phyloP scores from a whole-genome alignment of 371 early-diverging fungal genomes.

The Saksenaea vasiformis region DNA sequence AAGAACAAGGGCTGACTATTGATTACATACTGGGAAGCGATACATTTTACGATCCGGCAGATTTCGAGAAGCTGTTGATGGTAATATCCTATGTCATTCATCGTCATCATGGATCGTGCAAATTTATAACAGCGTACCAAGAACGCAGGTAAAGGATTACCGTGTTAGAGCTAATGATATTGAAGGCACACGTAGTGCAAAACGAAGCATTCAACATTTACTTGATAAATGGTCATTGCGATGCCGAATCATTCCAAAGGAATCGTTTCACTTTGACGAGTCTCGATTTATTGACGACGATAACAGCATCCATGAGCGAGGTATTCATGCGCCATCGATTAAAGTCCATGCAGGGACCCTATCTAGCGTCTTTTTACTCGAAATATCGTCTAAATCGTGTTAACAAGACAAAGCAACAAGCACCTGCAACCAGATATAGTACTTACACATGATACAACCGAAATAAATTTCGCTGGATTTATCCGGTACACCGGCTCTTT shows the following conservation, averaged over 20 bases:
- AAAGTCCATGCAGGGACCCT: conserved; percentile 30
- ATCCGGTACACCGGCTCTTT: too few species aligned
- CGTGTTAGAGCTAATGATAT: not conserved
- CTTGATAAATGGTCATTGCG: conserved; percentile 54
- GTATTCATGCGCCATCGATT: conserved; percentile 6
- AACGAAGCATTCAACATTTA: conserved; percentile 54
- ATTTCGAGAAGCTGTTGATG: conserved; percentile 56
- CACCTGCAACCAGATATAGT: too few species aligned
- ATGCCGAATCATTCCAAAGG: conserved; percentile 42
- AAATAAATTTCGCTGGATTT: too few species aligned
- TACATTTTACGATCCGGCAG: conserved; percentile 63
- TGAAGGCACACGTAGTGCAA: conserved; percentile 30
- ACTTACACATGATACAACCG: too few species aligned
- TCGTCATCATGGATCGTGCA: conserved; percentile 48
- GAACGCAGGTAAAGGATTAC: conserved; percentile 34
- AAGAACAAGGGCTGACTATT: conserved; percentile 23
- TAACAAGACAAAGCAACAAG: too few species aligned
- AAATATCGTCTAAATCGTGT: conserved; percentile 11
- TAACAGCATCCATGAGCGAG: conserved; percentile 11
- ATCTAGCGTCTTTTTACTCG: conserved; percentile 40
- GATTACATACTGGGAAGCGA: conserved; percentile 61
- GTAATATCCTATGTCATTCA: conserved; percentile 50
- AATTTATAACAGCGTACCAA: conserved; percentile 57
- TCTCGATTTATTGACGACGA: conserved; percentile 27
- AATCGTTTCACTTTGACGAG: conserved; percentile 48